phyloP scores from a whole-genome alignment of 1,284 basidiomycete genomes.

The Pterulicium gracile region DNA sequence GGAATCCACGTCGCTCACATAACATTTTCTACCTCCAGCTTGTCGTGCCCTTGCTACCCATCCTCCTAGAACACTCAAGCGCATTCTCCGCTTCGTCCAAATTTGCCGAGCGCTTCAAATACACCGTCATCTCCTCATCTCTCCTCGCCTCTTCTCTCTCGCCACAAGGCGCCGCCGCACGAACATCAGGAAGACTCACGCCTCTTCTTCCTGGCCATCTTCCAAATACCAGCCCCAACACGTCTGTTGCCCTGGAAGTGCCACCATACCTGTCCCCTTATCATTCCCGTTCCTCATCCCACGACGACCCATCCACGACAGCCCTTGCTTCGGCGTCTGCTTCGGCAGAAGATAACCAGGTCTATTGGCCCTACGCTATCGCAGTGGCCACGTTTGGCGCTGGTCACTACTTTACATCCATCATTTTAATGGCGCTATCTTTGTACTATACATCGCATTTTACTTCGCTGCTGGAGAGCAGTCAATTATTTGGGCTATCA shows the following conservation, averaged over 20 bases:
- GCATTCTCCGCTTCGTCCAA: conserved; percentile 20
- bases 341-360: conserved; percentile 21
- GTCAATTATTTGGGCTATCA: too few relatives aligned
- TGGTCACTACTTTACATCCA: conserved; percentile 34
- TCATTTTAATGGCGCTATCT: conserved; percentile 32
- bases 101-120: conserved; percentile 76
- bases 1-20: background rate
- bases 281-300: conserved; percentile 30
- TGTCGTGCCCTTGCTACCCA: conserved; percentile 18
- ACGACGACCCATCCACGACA: conserved; percentile 17
- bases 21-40: conserved; percentile 14
- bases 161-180: conserved; percentile 19
- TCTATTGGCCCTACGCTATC: conserved; percentile 26
- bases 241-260: too few relatives aligned
- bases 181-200: conserved; percentile 13
- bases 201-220: conserved; percentile 35
- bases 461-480: conserved; percentile 30
- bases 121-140: conserved; percentile 75
- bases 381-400: conserved; percentile 34
- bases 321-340: conserved; percentile 15
- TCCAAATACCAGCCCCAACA: too few relatives aligned
- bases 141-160: conserved; percentile 44
- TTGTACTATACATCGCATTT: conserved; percentile 27
- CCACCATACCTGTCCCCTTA: conserved; percentile 21
- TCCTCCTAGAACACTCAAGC: conserved; percentile 19